Evolutionary conservation across 129 eudicot genomes (phyloP).

Genomic region (Silybum marianum): DNA sequence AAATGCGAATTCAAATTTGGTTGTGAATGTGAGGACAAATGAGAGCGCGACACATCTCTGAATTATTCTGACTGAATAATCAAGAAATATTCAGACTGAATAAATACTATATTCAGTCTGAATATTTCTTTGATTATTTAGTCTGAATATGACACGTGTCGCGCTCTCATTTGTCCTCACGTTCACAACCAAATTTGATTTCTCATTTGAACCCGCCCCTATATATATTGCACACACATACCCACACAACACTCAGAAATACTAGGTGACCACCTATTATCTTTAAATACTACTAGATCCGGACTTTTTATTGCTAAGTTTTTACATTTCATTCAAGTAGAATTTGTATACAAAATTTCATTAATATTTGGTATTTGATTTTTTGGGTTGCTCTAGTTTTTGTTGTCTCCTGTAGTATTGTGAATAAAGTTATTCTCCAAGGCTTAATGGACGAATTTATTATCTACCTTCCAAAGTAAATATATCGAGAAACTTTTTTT

Average conservation of each 20-base stretch:
- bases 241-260: neutral
- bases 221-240: neutral
- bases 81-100: too few relatives aligned
- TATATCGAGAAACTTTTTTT: neutral
- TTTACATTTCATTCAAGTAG: slow-evolving; percentile 4
- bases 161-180: too few relatives aligned
- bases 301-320: neutral
- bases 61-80: too few relatives aligned
- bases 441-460: slow-evolving; percentile 4
- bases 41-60: too few relatives aligned
- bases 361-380: neutral
- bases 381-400: neutral
- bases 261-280: neutral
- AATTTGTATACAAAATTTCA: neutral
- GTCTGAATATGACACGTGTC: too few relatives aligned
- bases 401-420: slow-evolving; percentile 7
- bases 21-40: too few relatives aligned
- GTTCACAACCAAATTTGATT: too few relatives aligned
- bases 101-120: too few relatives aligned
- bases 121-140: too few relatives aligned
- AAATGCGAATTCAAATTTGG: too few relatives aligned
- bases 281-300: neutral
- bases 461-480: slow-evolving; percentile 5
- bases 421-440: neutral
- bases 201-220: too few relatives aligned